Conservation (phyloP, 1,284 basidiomycete genomes). For the Jaminaea rosea region DNA sequence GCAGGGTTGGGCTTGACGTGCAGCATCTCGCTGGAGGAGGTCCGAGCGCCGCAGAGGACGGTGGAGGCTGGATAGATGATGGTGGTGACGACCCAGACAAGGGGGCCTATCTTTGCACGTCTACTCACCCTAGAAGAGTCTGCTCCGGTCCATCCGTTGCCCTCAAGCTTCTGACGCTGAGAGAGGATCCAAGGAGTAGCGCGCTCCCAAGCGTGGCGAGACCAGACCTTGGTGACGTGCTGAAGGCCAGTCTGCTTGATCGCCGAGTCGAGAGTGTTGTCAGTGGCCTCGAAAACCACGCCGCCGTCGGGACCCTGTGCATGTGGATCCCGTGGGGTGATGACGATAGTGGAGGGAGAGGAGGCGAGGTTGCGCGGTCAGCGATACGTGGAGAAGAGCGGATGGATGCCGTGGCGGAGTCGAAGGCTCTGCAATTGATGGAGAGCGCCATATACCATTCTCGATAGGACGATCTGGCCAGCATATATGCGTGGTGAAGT, state of each 20-base stretch:
- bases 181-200: constrained; percentile 39
- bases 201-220: constrained; percentile 41
- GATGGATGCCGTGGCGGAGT: background rate
- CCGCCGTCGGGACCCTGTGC: constrained; percentile 32
- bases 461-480: background rate
- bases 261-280: constrained; percentile 27
- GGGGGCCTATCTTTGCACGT: too few relatives aligned
- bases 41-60: too few relatives aligned
- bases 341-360: background rate
- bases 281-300: constrained; percentile 34
- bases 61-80: too few relatives aligned
- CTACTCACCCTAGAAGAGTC: constrained; percentile 20
- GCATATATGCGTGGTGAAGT: background rate
- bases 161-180: constrained; percentile 43
- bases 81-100: too few relatives aligned
- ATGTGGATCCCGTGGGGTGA: background rate
- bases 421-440: background rate
- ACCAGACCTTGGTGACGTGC: constrained; percentile 40
- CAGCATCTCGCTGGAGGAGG: too few relatives aligned
- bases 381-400: background rate
- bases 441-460: too few relatives aligned
- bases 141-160: constrained; percentile 26
- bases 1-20: too few relatives aligned
- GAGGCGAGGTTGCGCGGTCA: background rate
- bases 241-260: constrained; percentile 27